A percentile compares a stretch with the other conserved stretches of the same genome.
Conservation (phyloP, 2,329 filamentous ascomycete species). For the Uncinocarpus reesii region DNA sequence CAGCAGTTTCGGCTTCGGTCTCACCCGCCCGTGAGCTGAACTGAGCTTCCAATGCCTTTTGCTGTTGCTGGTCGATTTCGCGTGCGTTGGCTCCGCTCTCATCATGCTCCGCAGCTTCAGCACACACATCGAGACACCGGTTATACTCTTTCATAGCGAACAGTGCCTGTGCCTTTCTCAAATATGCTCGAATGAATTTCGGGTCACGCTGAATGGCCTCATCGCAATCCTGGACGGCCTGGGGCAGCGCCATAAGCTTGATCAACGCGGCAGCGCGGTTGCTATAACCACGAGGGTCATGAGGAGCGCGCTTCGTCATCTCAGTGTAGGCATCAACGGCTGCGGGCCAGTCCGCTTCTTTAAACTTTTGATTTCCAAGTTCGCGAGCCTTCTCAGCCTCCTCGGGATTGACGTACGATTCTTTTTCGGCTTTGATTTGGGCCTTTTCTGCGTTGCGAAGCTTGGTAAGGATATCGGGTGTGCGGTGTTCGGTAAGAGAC, state of each 20-base stretch:
- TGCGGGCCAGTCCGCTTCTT: constrained; percentile 87
- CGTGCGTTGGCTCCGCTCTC: constrained; percentile 67
- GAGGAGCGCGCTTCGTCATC: constrained; percentile 90
- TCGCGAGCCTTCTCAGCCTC: constrained; percentile 95
- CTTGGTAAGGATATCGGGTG: constrained; percentile 85
- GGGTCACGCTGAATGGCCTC: constrained; percentile 81
- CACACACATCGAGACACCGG: constrained; percentile 82
- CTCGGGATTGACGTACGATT: constrained; percentile 75
- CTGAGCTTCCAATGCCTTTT: constrained; percentile 85
- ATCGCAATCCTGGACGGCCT: constrained; percentile 85
- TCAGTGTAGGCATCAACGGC: constrained; percentile 90
- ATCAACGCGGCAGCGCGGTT: constrained; percentile 95
- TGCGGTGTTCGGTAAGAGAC: constrained; percentile 92
- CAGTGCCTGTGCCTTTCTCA: constrained; percentile 90
- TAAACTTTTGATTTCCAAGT: constrained; percentile 93
- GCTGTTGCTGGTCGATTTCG: constrained; percentile 88
- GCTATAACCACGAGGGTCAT: constrained; percentile 88
- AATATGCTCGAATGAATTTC: constrained; percentile 89
- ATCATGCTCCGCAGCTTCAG: constrained; percentile 69
- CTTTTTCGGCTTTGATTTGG: constrained; percentile 63
- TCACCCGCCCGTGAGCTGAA: constrained; percentile 86
- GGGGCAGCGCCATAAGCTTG: constrained; percentile 92
- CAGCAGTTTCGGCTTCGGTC: constrained; percentile 89
- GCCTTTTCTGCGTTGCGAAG: constrained; percentile 81
- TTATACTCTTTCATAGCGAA: constrained; percentile 98